These are phyloP conservation scores for Mycena albidolilacea DNA, from an alignment of 768 basidiomycete species.

Conservation along the genomic window DNA sequence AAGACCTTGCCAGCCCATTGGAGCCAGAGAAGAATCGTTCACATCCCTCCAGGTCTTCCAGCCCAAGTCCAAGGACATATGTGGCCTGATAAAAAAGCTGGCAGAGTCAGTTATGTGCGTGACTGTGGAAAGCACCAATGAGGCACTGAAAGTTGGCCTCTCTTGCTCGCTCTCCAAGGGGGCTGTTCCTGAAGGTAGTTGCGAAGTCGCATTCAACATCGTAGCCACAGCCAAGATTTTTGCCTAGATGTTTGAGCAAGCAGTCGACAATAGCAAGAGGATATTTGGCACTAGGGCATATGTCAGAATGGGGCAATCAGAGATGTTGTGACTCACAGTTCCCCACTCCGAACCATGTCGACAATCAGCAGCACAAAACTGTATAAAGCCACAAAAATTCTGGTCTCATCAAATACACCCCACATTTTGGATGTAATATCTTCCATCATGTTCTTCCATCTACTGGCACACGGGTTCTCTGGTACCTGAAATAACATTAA, in stretches of 20 bases:
- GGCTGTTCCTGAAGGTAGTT: not conserved
- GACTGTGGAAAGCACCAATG: not conserved
- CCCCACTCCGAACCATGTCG: not conserved
- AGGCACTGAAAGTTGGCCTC: not conserved
- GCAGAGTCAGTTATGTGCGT: not conserved
- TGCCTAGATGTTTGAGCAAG: not conserved
- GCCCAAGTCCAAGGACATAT: not conserved
- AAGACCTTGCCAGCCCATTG: not conserved
- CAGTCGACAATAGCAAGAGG: not conserved
- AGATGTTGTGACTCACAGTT: not conserved
- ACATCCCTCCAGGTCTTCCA: not conserved
- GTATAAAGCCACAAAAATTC: not conserved
- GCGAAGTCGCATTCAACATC: not conserved
- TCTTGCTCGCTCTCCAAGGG: not conserved
- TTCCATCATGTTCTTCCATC: not conserved
- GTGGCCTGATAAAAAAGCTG: not conserved
- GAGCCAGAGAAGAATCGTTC: not conserved
- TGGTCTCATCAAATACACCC: not conserved
- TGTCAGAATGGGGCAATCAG: not conserved
- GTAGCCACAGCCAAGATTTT: not conserved
- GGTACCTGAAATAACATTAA: too few species aligned
- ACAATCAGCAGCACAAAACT: not conserved
- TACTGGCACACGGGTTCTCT: not conserved
- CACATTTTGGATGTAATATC: not conserved
- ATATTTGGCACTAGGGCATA: not conserved